A percentile compares a stretch with the other conserved stretches of the same genome.
phyloP scores from a whole-genome alignment of 2,329 filamentous ascomycete genomes.

The Cladosporium velox region DNA sequence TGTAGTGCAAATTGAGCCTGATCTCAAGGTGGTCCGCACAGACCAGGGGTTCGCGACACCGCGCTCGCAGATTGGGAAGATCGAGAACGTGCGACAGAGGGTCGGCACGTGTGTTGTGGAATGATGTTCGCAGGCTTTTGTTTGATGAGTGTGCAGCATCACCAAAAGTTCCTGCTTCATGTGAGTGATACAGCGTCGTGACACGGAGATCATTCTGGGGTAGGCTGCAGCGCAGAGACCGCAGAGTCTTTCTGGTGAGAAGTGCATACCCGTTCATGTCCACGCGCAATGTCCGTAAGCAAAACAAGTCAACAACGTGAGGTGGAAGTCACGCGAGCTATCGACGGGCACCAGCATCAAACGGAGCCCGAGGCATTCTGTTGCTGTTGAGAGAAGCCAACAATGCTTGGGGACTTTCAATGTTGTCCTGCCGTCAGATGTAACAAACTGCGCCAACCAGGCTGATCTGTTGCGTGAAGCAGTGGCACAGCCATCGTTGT shows the following conservation, averaged over 20 bases:
- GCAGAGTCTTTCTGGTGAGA: constrained; percentile 15
- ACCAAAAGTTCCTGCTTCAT: constrained; percentile 13
- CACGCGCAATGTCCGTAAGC: not conserved
- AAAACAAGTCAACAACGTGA: not conserved
- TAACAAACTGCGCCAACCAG: constrained; percentile 12
- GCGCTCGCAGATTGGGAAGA: constrained; percentile 9
- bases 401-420: not conserved
- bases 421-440: constrained; percentile 14
- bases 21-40: constrained; percentile 24
- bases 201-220: constrained; percentile 15
- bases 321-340: not conserved
- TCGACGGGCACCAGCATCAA: constrained; percentile 2
- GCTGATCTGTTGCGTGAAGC: constrained; percentile 2
- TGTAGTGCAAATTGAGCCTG: constrained; percentile 8
- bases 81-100: constrained; percentile 28
- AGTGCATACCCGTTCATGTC: constrained; percentile 6
- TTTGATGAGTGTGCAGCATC: constrained; percentile 13
- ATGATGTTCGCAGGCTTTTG: constrained; percentile 22
- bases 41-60: constrained; percentile 31
- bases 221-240: constrained; percentile 3
- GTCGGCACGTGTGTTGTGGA: constrained; percentile 31
- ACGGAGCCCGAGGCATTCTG: not conserved
- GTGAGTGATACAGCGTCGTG: constrained; percentile 19
- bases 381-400: not conserved
- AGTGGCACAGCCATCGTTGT: constrained; percentile 9